These are phyloP conservation scores for Penicillium daleae DNA, from an alignment of 495 filamentous ascomycete species.

Conservation along the genomic window DNA sequence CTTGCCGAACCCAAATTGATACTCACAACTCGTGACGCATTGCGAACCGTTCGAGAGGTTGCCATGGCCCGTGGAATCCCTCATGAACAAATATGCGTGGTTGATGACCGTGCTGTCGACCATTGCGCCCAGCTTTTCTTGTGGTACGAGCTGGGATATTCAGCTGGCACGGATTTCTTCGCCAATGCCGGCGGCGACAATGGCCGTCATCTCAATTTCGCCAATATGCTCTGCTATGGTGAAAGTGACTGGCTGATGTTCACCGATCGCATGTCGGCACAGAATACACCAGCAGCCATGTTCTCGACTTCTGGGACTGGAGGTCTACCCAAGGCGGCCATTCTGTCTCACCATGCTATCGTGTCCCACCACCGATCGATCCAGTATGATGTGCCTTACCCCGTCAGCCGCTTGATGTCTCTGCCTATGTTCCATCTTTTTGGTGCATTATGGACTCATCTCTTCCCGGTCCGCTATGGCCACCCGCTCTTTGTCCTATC, in stretches of 20 bases:
- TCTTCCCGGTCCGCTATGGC: constrained; percentile 59
- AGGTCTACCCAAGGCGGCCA: constrained; percentile 61
- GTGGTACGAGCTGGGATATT: constrained; percentile 30
- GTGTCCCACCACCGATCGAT: constrained; percentile 57
- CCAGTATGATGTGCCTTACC: constrained; percentile 50
- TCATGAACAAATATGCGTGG: constrained; percentile 52
- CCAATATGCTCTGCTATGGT: constrained; percentile 51
- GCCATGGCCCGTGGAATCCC: constrained; percentile 46
- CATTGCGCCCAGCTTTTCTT: constrained; percentile 40
- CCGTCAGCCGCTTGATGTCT: constrained; percentile 55
- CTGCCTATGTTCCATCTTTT: constrained; percentile 71
- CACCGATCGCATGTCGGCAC: constrained; percentile 46
- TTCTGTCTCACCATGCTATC: constrained; percentile 55
- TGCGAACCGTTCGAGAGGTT: constrained; percentile 26
- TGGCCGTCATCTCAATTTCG: constrained; percentile 34
- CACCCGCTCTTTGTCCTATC: constrained; percentile 61
- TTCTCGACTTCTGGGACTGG: constrained; percentile 62
- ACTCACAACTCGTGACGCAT: constrained; percentile 31
- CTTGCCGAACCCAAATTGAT: constrained; percentile 39
- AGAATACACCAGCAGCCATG: constrained; percentile 54
- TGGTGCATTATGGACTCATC: constrained; percentile 55
- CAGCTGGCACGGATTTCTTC: constrained; percentile 26
- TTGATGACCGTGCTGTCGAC: constrained; percentile 47
- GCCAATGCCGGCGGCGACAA: constrained; percentile 22
- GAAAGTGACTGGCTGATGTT: constrained; percentile 59